These are phyloP conservation scores for Entomortierella parvispora DNA, from an alignment of 192 early-diverging fungal species.

Conservation along the genomic window DNA sequence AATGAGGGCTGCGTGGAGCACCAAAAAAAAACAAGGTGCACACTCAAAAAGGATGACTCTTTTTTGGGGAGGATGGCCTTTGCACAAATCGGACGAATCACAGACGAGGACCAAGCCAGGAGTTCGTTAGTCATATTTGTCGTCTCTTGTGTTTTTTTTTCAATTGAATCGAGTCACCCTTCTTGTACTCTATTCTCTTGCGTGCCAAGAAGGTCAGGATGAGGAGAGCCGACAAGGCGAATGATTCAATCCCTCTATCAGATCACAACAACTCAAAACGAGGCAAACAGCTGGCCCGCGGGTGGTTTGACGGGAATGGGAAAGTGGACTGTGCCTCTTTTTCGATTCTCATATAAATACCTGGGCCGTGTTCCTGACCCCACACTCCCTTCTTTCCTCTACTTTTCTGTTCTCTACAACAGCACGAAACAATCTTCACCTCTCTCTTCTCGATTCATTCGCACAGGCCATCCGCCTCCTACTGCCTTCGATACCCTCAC, in stretches of 20 bases:
- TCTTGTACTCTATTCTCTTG: too few species aligned
- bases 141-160: background rate
- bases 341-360: conserved; percentile 38
- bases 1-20: background rate
- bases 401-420: conserved; percentile 22
- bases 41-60: conserved; percentile 7
- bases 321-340: background rate
- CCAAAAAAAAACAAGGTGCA: conserved; percentile 1
- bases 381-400: conserved; percentile 13
- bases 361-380: background rate
- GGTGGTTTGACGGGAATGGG: background rate
- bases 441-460: background rate
- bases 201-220: too few species aligned
- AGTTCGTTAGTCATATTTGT: conserved; percentile 13
- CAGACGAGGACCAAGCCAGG: conserved; percentile 19
- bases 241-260: background rate
- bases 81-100: conserved; percentile 34
- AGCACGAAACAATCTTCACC: background rate
- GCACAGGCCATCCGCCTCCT: background rate
- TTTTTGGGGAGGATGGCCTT: conserved; percentile 17
- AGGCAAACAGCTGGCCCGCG: conserved; percentile 4
- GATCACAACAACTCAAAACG: background rate
- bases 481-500: background rate
- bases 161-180: background rate
- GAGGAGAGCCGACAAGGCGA: background rate